These are phyloP conservation scores for Phanerochaete carnosa DNA, from an alignment of 768 basidiomycete species.

Conservation along the genomic window DNA sequence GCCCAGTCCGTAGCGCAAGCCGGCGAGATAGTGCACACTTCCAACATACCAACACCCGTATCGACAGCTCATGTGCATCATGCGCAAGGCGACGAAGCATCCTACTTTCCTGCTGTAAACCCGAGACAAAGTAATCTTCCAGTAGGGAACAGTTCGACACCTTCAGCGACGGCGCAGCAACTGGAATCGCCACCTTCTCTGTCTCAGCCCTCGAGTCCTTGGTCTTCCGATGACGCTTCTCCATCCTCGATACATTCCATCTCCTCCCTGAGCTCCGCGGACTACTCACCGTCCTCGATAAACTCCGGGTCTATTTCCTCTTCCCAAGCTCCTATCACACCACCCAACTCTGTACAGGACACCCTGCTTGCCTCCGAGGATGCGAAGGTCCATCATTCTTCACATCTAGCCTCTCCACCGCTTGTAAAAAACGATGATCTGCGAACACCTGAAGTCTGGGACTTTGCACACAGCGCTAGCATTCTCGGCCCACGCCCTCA, in stretches of 20 bases:
- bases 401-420: background rate
- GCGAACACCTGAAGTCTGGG: background rate
- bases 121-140: background rate
- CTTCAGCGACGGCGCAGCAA: background rate
- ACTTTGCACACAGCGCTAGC: background rate
- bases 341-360: background rate
- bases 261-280: conserved; percentile 13
- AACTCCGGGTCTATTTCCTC: conserved; percentile 8
- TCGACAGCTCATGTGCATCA: background rate
- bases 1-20: background rate
- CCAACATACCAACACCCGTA: conserved; percentile 16
- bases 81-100: background rate
- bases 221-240: background rate
- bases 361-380: background rate
- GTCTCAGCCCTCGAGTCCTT: conserved; percentile 8
- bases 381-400: background rate
- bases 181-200: background rate
- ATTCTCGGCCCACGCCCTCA: background rate
- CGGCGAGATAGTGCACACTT: background rate
- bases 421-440: background rate
- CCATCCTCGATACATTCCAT: conserved; percentile 8
- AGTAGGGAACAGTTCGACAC: background rate
- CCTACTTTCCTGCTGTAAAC: conserved; percentile 14
- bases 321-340: background rate
- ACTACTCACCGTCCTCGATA: background rate